Evolutionary conservation across 2,329 filamentous ascomycete genomes (phyloP).

Genomic region (Colletotrichum limetticola): DNA sequence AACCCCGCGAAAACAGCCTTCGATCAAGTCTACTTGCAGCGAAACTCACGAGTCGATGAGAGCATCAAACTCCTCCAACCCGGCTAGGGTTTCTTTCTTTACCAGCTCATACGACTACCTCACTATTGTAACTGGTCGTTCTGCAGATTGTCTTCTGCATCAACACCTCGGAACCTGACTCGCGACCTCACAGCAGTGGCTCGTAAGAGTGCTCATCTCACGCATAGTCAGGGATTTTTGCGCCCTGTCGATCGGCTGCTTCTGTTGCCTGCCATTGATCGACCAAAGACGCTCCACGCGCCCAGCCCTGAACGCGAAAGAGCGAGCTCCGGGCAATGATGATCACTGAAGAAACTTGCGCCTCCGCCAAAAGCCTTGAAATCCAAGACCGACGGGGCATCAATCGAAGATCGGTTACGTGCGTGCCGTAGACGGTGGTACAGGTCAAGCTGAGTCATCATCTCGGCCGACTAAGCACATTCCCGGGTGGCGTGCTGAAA

Average conservation of each 20-base stretch:
- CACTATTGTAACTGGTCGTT: not conserved
- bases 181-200: not conserved
- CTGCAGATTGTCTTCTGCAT: not conserved
- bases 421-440: not conserved
- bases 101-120: conserved; percentile 1
- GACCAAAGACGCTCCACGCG: conserved; percentile 17
- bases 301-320: conserved; percentile 11
- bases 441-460: not conserved
- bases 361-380: conserved; percentile 1
- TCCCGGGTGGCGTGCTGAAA: not conserved
- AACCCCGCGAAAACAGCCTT: conserved; percentile 16
- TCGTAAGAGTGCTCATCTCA: conserved; percentile 1
- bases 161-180: conserved; percentile 7
- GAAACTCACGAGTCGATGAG: not conserved
- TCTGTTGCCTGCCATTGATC: conserved; percentile 26
- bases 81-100: not conserved
- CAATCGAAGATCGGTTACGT: not conserved
- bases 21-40: not conserved
- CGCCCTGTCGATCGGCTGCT: conserved; percentile 28
- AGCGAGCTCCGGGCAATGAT: conserved; percentile 1
- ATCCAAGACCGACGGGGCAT: not conserved
- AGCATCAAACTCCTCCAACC: not conserved
- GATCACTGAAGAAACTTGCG: conserved; percentile 16
- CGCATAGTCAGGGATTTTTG: conserved; percentile 22
- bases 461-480: not conserved